Conservation (phyloP, 179 eudicot species). For the Spinacia oleracea region DNA sequence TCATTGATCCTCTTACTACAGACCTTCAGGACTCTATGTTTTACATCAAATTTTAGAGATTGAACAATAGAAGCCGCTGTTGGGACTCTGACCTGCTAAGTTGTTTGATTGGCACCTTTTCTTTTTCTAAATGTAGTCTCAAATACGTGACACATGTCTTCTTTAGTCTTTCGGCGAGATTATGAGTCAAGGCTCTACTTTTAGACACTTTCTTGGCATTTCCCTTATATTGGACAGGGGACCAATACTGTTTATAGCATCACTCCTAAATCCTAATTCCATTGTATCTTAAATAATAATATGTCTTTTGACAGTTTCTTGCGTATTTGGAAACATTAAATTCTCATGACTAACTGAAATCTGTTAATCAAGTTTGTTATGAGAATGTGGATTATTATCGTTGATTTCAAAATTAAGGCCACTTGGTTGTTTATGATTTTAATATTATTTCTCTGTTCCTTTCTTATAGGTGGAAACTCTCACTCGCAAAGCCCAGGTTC, state of each 20-base stretch:
- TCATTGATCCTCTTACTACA: no score
- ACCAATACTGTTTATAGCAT: neutral
- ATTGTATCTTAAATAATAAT: no score
- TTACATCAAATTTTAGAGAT: no score
- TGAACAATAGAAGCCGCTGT: no score
- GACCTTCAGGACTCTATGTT: no score
- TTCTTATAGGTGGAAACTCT: constrained; percentile 67
- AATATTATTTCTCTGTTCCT: constrained; percentile 18
- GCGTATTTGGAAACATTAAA: no score
- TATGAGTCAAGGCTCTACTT: neutral
- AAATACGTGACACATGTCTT: neutral
- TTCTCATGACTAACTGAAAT: neutral
- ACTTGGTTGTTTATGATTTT: neutral
- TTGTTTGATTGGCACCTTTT: no score
- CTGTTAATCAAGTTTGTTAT: neutral
- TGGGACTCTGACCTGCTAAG: no score
- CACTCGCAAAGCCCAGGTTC: constrained; percentile 61
- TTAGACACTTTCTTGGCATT: neutral
- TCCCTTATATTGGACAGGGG: neutral
- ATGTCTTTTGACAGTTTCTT: neutral
- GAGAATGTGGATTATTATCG: neutral
- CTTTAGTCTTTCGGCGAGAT: neutral
- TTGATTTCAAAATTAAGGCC: neutral
- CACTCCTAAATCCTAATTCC: no score
- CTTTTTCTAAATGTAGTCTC: no score